Base-by-base conservation (phyloP, 2,329 filamentous ascomycete genomes). In the Ophiostoma piceae region DNA sequence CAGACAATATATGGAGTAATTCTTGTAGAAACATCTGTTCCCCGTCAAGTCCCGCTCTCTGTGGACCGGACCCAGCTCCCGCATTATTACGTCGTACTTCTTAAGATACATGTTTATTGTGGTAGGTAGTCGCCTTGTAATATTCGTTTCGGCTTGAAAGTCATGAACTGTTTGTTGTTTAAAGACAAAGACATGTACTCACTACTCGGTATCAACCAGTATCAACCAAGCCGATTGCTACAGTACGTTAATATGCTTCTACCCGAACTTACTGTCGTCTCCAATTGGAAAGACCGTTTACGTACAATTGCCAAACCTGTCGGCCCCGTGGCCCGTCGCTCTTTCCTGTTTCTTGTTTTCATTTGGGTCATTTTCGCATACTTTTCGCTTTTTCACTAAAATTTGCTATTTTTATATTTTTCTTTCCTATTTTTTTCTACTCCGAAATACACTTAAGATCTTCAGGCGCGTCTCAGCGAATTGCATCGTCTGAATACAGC, bases 391-490 rank as follows among this genome's bases (percentile, higher is more conserved):
- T 47, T 47, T 6, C 6, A 47, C 16, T 19, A 47, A 19, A 16
- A 19, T 16, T 19, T 16, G 5, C 12, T 19, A 47, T 47, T 43
- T 43, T 43, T 43, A 39, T 43, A 43, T 43, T 43, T 14, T 43
- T n/a, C 37, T 54, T 22, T 22, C 3, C 19, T 54, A n/a, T 54
- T 57, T 26, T 57, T 22, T 57, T 16, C 51, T 57, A 47, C 43
- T n/a, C 22, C 9, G 51, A 1, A 54, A 57, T 57, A 4, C 43
- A 47, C 43, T 16, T 16, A 19, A 19, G 16, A 57, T 57, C 51
- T 26, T 26, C 51, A 5, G 51, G 51, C 51, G 51, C 51, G 51
- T 57, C 51, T 54, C n/a, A 57, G 51, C 51, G 51, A 57, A 57
- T 26, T 26, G 9, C 51, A 26, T 57, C 9, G 51, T 47, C 43